These are phyloP conservation scores for Clitoria ternatea DNA, from an alignment of 306 rosid genomes.

Conservation along the genomic window DNA sequence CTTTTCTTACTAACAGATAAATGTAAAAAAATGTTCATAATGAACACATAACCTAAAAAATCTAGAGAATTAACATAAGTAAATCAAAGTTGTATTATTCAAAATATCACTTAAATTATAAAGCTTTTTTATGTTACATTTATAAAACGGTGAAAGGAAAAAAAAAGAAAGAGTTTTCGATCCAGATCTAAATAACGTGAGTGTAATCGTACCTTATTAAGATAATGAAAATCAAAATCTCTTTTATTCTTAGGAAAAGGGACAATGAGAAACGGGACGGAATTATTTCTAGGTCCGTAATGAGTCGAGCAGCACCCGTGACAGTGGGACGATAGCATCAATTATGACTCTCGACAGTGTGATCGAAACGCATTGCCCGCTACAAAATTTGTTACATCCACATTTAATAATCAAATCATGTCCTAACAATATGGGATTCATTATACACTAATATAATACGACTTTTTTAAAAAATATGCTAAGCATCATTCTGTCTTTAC, in stretches of 20 bases:
- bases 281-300: constrained; percentile 28
- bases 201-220: no score
- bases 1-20: neutral
- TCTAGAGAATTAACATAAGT: no score
- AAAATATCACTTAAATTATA: no score
- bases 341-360: constrained; percentile 39
- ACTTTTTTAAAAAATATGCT: neutral
- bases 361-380: constrained; percentile 34
- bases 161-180: no score
- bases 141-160: neutral
- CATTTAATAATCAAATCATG: constrained; percentile 23
- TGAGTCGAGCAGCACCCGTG: constrained; percentile 27
- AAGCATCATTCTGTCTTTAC: constrained; percentile 1
- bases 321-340: constrained; percentile 13
- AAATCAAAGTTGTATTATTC: no score
- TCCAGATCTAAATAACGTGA: no score
- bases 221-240: no score
- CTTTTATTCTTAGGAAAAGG: no score
- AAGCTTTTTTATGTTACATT: no score
- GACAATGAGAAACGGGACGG: constrained; percentile 38
- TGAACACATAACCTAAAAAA: no score
- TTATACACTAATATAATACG: neutral
- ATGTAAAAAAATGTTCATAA: no score
- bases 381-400: constrained; percentile 10
- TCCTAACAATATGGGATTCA: constrained; percentile 2